phyloP scores from a whole-genome alignment of 441 rosid species.

The Theobroma grandiflorum region DNA sequence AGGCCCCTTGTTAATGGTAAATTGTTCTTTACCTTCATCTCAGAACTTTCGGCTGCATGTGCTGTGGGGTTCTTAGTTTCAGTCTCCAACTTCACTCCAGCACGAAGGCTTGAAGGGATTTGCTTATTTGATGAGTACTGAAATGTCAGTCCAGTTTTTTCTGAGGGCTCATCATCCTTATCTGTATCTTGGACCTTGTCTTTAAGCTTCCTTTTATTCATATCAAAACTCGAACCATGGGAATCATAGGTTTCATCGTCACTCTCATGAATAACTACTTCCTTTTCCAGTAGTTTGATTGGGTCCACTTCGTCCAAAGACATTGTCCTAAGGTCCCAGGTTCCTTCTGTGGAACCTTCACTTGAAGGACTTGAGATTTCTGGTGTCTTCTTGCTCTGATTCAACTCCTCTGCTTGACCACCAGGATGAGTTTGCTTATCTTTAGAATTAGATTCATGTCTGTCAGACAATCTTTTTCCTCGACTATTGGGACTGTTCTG shows the following conservation, averaged over 20 bases:
- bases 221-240: slow-evolving; percentile 16
- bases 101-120: slow-evolving; percentile 40
- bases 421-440: slow-evolving; percentile 29
- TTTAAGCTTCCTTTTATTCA: slow-evolving; percentile 19
- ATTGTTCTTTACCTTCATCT: slow-evolving; percentile 29
- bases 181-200: slow-evolving; percentile 20
- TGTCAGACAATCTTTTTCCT: slow-evolving; percentile 27
- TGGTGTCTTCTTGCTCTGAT: slow-evolving; percentile 32
- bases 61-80: slow-evolving; percentile 33
- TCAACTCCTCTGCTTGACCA: slow-evolving; percentile 27
- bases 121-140: slow-evolving; percentile 24
- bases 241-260: slow-evolving; percentile 47
- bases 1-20: slow-evolving; percentile 51
- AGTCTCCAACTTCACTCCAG: slow-evolving; percentile 44
- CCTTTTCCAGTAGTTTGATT: slow-evolving; percentile 62
- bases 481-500: slow-evolving; percentile 29
- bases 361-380: slow-evolving; percentile 46
- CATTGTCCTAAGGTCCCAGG: slow-evolving; percentile 38
- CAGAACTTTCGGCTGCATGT: slow-evolving; percentile 40
- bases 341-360: slow-evolving; percentile 49
- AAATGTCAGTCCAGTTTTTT: not conserved
- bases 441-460: slow-evolving; percentile 28
- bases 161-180: not conserved
- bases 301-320: slow-evolving; percentile 51
- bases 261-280: slow-evolving; percentile 57